Evolutionary conservation across 352 stramenopile genomes (phyloP).

Genomic region (Albugo laibachii): DNA sequence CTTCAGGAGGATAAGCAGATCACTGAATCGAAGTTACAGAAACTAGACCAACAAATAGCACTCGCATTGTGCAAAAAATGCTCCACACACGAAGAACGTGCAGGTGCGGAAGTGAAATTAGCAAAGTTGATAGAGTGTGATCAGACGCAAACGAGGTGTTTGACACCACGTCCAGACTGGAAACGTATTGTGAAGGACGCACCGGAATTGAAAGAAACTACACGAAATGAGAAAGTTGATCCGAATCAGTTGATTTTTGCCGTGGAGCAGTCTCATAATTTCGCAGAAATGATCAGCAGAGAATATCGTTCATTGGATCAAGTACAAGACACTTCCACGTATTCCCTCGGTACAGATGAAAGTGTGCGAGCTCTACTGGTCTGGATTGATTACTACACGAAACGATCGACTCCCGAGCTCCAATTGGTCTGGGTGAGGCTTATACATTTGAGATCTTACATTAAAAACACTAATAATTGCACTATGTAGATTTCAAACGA

Average conservation of each 20-base stretch:
- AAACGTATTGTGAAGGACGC: constrained; percentile 30
- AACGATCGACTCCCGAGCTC: constrained; percentile 7
- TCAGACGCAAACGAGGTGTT: constrained; percentile 17
- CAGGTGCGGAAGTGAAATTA: constrained; percentile 21
- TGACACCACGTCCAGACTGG: constrained; percentile 48
- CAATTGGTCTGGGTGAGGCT: neutral
- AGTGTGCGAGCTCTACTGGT: neutral
- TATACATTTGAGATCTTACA: too few relatives aligned
- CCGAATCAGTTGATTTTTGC: neutral
- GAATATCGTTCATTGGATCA: constrained; percentile 2
- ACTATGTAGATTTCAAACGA: too few relatives aligned
- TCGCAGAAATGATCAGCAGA: constrained; percentile 2
- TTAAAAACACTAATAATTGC: too few relatives aligned
- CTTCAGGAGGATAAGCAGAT: constrained; percentile 43
- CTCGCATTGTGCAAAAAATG: constrained; percentile 9
- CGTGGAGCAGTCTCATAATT: neutral
- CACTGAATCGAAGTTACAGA: constrained; percentile 16
- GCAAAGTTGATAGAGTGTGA: constrained; percentile 11
- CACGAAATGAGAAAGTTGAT: neutral
- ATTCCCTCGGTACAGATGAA: neutral
- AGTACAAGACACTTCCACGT: neutral
- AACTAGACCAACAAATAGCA: too few relatives aligned
- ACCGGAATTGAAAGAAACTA: constrained; percentile 22
- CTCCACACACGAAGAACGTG: constrained; percentile 14
- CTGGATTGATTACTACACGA: neutral